These are phyloP conservation scores for Auriscalpium orientale DNA, from an alignment of 768 basidiomycete genomes.

Conservation along the genomic window DNA sequence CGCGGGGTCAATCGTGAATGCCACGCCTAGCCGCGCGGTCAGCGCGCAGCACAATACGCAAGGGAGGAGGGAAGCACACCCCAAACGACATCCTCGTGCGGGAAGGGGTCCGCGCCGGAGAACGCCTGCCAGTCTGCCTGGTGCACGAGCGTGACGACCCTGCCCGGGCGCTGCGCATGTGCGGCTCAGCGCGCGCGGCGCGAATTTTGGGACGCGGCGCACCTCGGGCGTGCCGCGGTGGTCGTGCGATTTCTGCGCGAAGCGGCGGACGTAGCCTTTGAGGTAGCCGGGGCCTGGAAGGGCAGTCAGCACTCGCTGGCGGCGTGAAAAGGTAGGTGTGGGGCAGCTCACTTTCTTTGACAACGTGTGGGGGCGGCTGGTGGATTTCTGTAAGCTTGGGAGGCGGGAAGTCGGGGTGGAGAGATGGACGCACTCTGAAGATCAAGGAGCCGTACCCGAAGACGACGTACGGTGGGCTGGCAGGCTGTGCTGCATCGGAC, in stretches of 20 bases:
- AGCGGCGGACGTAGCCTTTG: conserved; percentile 85
- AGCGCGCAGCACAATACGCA: not conserved
- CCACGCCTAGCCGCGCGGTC: conserved; percentile 49
- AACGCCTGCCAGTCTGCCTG: conserved; percentile 82
- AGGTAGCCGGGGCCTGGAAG: conserved; percentile 67
- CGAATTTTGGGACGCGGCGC: not conserved
- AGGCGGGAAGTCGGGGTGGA: not conserved
- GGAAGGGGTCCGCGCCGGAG: conserved; percentile 60
- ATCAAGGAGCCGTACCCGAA: conserved; percentile 94
- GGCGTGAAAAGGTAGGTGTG: not conserved
- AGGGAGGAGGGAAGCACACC: conserved; percentile 34
- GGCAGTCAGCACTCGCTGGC: not conserved
- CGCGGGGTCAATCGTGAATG: conserved; percentile 78
- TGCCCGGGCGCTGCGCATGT: conserved; percentile 59
- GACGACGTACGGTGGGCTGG: conserved; percentile 47
- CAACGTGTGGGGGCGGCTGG: conserved; percentile 78
- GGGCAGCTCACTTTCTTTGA: conserved; percentile 46
- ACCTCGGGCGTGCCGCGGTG: conserved; percentile 88
- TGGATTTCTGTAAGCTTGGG: not conserved
- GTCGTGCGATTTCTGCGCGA: conserved; percentile 88
- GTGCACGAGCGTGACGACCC: conserved; percentile 86
- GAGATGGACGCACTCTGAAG: conserved; percentile 57
- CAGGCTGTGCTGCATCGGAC: too few relatives aligned
- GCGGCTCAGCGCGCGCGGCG: too few relatives aligned
- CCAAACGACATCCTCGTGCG: conserved; percentile 78